Conservation (phyloP, 2,329 filamentous ascomycete species). For the Xylaria sp. region DNA sequence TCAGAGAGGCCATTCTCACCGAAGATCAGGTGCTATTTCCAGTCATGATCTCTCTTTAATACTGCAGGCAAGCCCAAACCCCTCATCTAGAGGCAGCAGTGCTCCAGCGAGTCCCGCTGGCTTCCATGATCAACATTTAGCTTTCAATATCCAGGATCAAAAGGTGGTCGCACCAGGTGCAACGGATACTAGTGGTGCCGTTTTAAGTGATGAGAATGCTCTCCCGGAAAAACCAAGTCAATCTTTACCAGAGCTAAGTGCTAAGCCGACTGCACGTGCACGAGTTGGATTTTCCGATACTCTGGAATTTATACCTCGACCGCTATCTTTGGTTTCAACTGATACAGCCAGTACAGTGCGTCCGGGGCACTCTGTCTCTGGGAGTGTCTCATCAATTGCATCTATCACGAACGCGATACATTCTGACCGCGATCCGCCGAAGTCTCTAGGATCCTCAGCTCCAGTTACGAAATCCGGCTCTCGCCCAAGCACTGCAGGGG, state of each 20-base stretch:
- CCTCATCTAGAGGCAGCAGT: conserved; percentile 66
- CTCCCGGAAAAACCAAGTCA: conserved; percentile 41
- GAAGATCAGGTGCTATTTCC: conserved; percentile 84
- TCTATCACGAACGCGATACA: conserved; percentile 64
- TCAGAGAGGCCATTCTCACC: conserved; percentile 79
- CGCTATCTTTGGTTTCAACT: conserved; percentile 84
- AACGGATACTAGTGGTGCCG: conserved; percentile 32
- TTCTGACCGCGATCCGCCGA: conserved; percentile 55
- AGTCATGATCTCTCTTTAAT: conserved; percentile 82
- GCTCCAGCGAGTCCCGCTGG: conserved; percentile 71
- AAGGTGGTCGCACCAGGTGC: conserved; percentile 32
- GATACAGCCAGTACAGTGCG: conserved; percentile 83
- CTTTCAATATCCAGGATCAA: conserved; percentile 39
- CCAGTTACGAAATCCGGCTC: conserved; percentile 59
- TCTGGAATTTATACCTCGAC: conserved; percentile 84
- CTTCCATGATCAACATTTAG: conserved; percentile 51
- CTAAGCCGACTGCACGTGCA: conserved; percentile 60
- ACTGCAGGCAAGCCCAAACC: conserved; percentile 66
- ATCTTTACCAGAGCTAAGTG: conserved; percentile 42
- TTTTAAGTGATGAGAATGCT: conserved; percentile 46
- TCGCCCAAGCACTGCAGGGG: conserved; percentile 76
- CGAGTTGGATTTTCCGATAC: conserved; percentile 87
- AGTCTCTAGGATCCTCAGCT: conserved; percentile 53
- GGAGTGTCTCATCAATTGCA: conserved; percentile 82
- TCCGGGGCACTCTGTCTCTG: conserved; percentile 77